A percentile compares a stretch with the other conserved stretches of the same genome.
phyloP scores from a whole-genome alignment of 2,329 filamentous ascomycete species.

The Emmonsiellopsis sp. region DNA sequence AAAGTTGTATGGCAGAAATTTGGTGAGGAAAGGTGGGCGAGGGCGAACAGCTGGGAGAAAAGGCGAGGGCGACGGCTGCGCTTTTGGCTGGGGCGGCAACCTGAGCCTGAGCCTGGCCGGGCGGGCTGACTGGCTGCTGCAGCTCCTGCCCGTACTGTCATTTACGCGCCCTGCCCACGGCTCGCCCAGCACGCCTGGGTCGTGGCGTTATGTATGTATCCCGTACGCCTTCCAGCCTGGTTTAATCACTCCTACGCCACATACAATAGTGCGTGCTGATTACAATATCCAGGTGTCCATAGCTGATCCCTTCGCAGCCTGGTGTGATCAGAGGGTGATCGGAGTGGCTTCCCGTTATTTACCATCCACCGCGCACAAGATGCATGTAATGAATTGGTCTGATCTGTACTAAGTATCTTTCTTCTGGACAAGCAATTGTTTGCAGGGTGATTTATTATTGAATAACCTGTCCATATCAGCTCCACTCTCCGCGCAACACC shows the following conservation, averaged over 20 bases:
- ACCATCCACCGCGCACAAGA: background rate
- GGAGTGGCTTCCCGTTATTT: background rate
- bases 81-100: background rate
- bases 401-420: background rate
- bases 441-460: too few species aligned
- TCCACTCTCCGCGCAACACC: too few species aligned
- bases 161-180: too few species aligned
- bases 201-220: too few species aligned
- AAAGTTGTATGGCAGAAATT: conserved; percentile 26
- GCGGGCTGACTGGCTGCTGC: conserved; percentile 13
- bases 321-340: background rate
- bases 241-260: background rate
- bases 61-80: conserved; percentile 21
- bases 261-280: background rate
- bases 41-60: conserved; percentile 22
- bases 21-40: conserved; percentile 25
- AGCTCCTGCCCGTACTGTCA: too few species aligned
- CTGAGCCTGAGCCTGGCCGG: background rate
- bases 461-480: too few species aligned
- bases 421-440: background rate
- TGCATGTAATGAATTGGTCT: background rate
- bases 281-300: background rate
- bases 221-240: too few species aligned
- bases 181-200: too few species aligned
- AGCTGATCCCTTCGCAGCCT: too few species aligned